Base-by-base conservation (phyloP, 768 basidiomycete species). In the Chlorophyllum brunneum region DNA sequence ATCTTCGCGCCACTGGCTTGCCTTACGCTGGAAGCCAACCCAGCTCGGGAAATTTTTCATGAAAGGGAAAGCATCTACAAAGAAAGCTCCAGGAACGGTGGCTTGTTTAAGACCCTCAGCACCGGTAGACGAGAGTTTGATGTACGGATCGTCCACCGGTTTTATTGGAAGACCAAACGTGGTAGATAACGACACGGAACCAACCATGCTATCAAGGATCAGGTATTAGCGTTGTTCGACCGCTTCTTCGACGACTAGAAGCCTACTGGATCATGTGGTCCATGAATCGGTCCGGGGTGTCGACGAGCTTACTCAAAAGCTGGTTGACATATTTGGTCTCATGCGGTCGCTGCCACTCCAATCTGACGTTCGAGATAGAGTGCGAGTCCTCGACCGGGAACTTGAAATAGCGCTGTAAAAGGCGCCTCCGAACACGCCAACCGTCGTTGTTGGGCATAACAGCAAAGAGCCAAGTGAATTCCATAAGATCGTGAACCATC, bases 11-110 rank as follows among this genome's bases (percentile, higher is more conserved):
- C 74, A 79, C 41, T 64, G 58, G 0, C 62, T 58, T 2, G 78
- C 82, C 9, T 70, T 65, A 20, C 64, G 60, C 57, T 80, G 70
- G 67, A 83, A 85, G 1, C 69, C 70, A 29, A 73, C 74, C 77
- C 81, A 80, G 52, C 75, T 73, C 0, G 83, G 83, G 23, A 85
- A 59, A 16, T 72, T 56, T 33, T 71, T 67, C 58, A 85, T 62
- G 56, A 60, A 54, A 0, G 74, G 74, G 55, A 75, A 69, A 44
- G 69, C 64, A 50, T 75, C 73, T 30, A 78, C 74, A 1, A 72
- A 42, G 60, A 73, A 77, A 2, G 71, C 70, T 2, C 82, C 82
- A 1, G 78, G 77, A n/a, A 74, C 67, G 0, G 76, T 74, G 4
- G 80, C 78, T 9, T 56, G 63, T 27, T 73, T 78, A 56, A 84